Evolutionary conservation across 2,329 filamentous ascomycete species (phyloP).

Genomic region (Lachnellula suecica): DNA sequence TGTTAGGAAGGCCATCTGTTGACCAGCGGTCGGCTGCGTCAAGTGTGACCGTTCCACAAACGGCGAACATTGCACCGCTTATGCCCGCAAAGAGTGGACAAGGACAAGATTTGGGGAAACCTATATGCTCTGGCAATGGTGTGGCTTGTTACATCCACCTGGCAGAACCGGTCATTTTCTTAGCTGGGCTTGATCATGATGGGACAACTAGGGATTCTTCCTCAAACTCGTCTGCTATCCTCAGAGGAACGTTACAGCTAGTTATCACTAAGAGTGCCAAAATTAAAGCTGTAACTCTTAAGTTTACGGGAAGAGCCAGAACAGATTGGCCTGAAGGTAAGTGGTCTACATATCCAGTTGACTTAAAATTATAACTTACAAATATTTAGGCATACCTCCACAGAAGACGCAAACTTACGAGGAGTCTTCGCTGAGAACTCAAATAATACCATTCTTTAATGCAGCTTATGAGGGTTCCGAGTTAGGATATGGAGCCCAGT

Average conservation of each 20-base stretch:
- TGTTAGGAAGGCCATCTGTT: slow-evolving; percentile 20
- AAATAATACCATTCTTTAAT: slow-evolving; percentile 92
- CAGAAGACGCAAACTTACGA: slow-evolving; percentile 81
- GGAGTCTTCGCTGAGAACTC: slow-evolving; percentile 81
- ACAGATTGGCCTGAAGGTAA: slow-evolving; percentile 96
- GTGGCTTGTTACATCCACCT: slow-evolving; percentile 72
- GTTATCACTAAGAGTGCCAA: slow-evolving; percentile 87
- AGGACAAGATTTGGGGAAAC: slow-evolving; percentile 58
- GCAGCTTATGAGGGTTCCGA: slow-evolving; percentile 63
- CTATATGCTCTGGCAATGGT: slow-evolving; percentile 76
- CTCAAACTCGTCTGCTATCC: slow-evolving; percentile 62
- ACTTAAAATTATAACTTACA: neutral
- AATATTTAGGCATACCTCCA: slow-evolving; percentile 70
- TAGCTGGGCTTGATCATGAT: slow-evolving; percentile 71
- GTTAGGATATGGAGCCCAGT: slow-evolving; percentile 59
- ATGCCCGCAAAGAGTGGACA: slow-evolving; percentile 4
- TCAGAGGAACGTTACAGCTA: slow-evolving; percentile 80
- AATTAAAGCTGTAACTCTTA: slow-evolving; percentile 86
- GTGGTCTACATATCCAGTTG: slow-evolving; percentile 30
- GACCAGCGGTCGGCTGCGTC: too few relatives aligned
- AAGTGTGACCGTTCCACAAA: too few relatives aligned
- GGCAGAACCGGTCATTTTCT: slow-evolving; percentile 77
- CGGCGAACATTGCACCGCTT: neutral
- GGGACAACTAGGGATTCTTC: slow-evolving; percentile 26
- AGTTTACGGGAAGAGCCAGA: slow-evolving; percentile 78